Conservation (phyloP, 1,284 basidiomycete genomes). For the Porogramme epimiltina region DNA sequence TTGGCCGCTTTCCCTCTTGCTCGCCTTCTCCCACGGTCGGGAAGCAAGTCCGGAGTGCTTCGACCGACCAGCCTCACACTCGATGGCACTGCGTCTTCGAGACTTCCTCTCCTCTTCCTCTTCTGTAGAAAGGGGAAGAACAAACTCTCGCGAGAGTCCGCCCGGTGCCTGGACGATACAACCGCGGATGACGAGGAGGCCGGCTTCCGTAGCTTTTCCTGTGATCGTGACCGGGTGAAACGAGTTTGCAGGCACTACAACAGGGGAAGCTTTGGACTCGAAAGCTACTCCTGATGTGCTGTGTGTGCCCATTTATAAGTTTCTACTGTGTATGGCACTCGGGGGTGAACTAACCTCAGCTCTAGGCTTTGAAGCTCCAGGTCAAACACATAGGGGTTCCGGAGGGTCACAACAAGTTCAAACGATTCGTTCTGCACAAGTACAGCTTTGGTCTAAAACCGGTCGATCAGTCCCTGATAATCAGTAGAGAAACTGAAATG, state of each 20-base stretch:
- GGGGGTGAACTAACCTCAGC: constrained; percentile 64
- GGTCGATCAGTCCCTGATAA: constrained; percentile 9
- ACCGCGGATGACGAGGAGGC: constrained; percentile 75
- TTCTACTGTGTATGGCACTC: neutral
- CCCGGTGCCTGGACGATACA: constrained; percentile 79
- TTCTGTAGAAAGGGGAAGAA: constrained; percentile 75
- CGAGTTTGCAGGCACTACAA: constrained; percentile 74
- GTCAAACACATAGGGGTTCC: constrained; percentile 91
- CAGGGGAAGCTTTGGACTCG: constrained; percentile 57
- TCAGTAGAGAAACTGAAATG: neutral
- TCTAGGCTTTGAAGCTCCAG: constrained; percentile 82
- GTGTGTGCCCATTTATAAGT: too few species aligned
- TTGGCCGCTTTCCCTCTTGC: constrained; percentile 41
- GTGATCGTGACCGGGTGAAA: constrained; percentile 75
- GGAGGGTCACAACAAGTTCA: constrained; percentile 83
- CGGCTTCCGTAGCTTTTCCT: constrained; percentile 68
- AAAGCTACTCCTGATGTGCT: constrained; percentile 86
- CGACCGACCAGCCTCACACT: constrained; percentile 65
- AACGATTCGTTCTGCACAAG: constrained; percentile 84
- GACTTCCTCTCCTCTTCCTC: constrained; percentile 68
- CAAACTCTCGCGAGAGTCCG: constrained; percentile 70
- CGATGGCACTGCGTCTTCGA: constrained; percentile 56
- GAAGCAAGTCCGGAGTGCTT: constrained; percentile 75
- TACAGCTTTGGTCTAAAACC: constrained; percentile 52
- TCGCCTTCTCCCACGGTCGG: constrained; percentile 54